Percentiles rank a stretch among this genome's conserved stretches.
Evolutionary conservation across 2,329 filamentous ascomycete genomes (phyloP).

Genomic region (Fusarium equiseti): DNA sequence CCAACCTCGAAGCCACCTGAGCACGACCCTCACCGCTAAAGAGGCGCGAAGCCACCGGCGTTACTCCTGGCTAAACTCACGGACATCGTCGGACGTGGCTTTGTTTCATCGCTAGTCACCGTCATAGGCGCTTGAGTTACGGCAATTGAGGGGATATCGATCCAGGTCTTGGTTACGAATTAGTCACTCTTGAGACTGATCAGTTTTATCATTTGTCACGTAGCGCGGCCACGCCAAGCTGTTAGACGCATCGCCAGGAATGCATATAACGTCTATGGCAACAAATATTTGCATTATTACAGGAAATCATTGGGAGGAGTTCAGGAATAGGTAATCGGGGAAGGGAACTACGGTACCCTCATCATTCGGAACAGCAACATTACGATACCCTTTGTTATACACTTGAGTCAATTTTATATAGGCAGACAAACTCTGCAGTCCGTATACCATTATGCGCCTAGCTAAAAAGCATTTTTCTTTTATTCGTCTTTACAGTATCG

Average conservation of each 20-base stretch:
- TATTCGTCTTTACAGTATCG: constrained; percentile 6
- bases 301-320: constrained; percentile 25
- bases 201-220: not conserved
- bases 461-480: not conserved
- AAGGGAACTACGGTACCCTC: constrained; percentile 17
- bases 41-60: not conserved
- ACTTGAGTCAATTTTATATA: not conserved
- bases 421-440: not conserved
- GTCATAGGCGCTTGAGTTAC: constrained; percentile 12
- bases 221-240: not conserved
- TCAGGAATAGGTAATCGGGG: constrained; percentile 6
- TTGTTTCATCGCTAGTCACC: not conserved
- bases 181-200: not conserved
- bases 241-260: not conserved
- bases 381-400: constrained; percentile 26
- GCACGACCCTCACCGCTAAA: constrained; percentile 9
- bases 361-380: constrained; percentile 11
- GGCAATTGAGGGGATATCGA: not conserved
- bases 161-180: not conserved
- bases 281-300: not conserved
- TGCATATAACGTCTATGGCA: not conserved
- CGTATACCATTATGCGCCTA: not conserved
- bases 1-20: constrained; percentile 4
- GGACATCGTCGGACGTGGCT: not conserved
- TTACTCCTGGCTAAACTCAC: not conserved